A percentile compares a stretch with the other conserved stretches of the same genome.
Conservation (phyloP, 148 eudicot genomes). For the Rhododendron ovatum region DNA sequence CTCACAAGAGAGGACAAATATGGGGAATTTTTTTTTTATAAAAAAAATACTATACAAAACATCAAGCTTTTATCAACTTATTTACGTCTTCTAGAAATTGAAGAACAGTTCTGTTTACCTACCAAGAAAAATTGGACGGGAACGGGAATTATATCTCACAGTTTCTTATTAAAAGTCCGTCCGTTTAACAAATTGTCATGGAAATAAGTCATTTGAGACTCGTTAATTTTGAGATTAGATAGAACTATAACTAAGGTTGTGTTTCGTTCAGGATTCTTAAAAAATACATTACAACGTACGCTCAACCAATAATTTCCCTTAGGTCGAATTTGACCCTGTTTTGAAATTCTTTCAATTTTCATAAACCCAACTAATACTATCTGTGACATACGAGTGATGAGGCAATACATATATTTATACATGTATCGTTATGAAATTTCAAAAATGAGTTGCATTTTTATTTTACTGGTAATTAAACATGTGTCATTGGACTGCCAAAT, state of each 20-base stretch:
- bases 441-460: too few relatives aligned
- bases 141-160: background rate
- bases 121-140: background rate
- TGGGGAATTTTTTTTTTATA: background rate
- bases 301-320: background rate
- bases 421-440: too few relatives aligned
- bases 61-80: background rate
- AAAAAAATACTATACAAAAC: background rate
- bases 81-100: background rate
- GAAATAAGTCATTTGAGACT: background rate
- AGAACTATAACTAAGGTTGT: background rate
- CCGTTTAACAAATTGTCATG: background rate
- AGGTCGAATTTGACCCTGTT: too few relatives aligned
- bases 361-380: too few relatives aligned
- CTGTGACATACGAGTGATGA: too few relatives aligned
- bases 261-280: too few relatives aligned
- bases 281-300: too few relatives aligned
- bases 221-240: background rate
- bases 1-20: constrained; percentile 6
- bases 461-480: too few relatives aligned
- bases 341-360: too few relatives aligned
- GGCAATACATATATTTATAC: too few relatives aligned
- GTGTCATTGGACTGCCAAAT: too few relatives aligned
- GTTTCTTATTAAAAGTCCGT: too few relatives aligned
- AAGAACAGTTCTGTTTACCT: background rate